Evolutionary conservation across 768 basidiomycete genomes (phyloP), one percentile per base, ranked within the genome.

Genomic region (Amanita inopinata): DNA sequence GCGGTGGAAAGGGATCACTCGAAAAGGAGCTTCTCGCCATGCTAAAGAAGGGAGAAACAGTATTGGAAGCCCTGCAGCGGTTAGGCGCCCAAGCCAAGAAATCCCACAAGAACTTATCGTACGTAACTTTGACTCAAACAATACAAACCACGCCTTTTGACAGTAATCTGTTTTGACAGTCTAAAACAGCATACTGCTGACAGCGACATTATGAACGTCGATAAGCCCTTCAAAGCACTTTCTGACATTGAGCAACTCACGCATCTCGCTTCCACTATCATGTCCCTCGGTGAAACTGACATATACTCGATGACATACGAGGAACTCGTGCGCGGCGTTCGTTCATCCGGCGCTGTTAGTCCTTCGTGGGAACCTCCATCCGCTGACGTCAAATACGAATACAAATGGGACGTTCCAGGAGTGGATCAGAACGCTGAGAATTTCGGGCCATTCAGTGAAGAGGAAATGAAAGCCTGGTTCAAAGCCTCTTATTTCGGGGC

Each of bases 31-130:
- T 98, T 1, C 65, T 96, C 2, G 64, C 66, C 6, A 67, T 84
- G 61, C 71, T 98, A 53, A 84, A 85, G 61, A 82, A 84, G 53
- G 90, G 92, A 1, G 96, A 98, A 61, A 87, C 87, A 0, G 83
- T 97, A 2, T 65, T 97, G 23, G 86, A 90, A 56, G 89, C 90
- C 10, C 61, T 99, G 34, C 86, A 90, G 51, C 75, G 96, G 14
- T 62, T 98, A 3, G 94, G 94, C 7, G 62, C 65, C 3, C 71
- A 72, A 52, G 73, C 78, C 32, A 85, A 79, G 60, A 78, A 69
- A 58, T 59, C 61, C 46, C 65, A 60, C 55, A 60, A 56, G 36
- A 46, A 43, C 38, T 64, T 61, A 57, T 54, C 51, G 69, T 65
- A 47, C 27, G 47, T 48, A 34, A n/a, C 24, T 37, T 46, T 31